A percentile compares a stretch with the other conserved stretches of the same genome.
These are phyloP conservation scores for Macrocystidia cucumis DNA, from an alignment of 1,284 basidiomycete genomes.

Conservation along the genomic window DNA sequence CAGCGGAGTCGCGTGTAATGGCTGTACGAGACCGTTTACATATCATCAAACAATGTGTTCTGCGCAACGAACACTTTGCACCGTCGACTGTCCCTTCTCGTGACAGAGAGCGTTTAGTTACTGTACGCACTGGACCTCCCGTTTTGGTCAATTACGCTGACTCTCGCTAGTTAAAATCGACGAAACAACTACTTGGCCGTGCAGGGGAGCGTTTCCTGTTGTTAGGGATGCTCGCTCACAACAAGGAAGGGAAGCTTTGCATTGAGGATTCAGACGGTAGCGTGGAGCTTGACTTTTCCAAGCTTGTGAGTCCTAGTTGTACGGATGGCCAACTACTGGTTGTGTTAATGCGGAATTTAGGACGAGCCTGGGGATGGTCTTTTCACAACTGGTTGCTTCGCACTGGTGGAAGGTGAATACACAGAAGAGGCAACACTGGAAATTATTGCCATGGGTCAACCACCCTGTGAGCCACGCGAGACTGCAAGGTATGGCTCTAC, in stretches of 20 bases:
- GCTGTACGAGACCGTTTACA: constrained; percentile 79
- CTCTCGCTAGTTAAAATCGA: constrained; percentile 75
- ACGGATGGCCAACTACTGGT: too few relatives aligned
- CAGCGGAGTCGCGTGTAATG: constrained; percentile 70
- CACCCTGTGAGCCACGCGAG: constrained; percentile 86
- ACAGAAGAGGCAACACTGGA: constrained; percentile 85
- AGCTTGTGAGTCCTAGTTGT: constrained; percentile 52
- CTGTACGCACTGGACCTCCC: constrained; percentile 39
- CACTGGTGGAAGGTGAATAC: constrained; percentile 94
- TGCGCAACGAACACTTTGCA: constrained; percentile 94
- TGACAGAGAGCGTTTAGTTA: constrained; percentile 80
- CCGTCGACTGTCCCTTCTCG: constrained; percentile 87
- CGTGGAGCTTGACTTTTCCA: constrained; percentile 85
- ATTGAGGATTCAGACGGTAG: constrained; percentile 92
- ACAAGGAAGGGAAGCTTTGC: constrained; percentile 85
- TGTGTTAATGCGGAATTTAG: too few relatives aligned
- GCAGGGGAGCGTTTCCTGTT: constrained; percentile 88
- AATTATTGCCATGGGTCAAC: constrained; percentile 94
- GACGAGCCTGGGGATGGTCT: constrained; percentile 91
- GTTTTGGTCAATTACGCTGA: constrained; percentile 4
- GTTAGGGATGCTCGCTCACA: constrained; percentile 88
- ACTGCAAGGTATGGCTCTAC: constrained; percentile 56
- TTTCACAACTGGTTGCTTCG: constrained; percentile 95
- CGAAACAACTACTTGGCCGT: constrained; percentile 91
- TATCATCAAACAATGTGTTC: constrained; percentile 83